Percentiles rank a stretch among this genome's conserved stretches.
phyloP scores from a whole-genome alignment of 2,329 filamentous ascomycete species.

The Zymoseptoria tritici region DNA sequence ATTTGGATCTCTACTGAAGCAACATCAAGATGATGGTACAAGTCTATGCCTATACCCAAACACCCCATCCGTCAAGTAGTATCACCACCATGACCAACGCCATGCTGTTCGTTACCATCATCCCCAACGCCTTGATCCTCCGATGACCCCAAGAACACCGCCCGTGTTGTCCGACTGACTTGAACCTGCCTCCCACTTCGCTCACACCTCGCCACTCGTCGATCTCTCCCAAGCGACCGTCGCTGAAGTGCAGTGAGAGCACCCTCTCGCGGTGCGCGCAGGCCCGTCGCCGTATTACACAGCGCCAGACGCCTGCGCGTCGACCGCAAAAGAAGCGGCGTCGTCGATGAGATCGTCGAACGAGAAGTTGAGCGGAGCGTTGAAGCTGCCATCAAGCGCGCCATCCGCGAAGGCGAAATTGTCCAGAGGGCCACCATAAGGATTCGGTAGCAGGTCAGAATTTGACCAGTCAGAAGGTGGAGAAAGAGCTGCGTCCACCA shows the following conservation, averaged over 20 bases:
- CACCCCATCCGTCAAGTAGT: background rate
- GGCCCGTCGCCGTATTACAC: constrained; percentile 41
- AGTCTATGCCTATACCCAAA: background rate
- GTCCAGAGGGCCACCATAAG: constrained; percentile 29
- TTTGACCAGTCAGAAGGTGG: constrained; percentile 25
- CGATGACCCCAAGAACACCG: no score
- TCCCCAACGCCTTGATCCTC: constrained; percentile 8
- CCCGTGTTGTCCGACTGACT: background rate
- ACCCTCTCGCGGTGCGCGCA: constrained; percentile 33
- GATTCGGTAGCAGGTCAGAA: constrained; percentile 28
- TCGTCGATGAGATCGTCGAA: constrained; percentile 35
- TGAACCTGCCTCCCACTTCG: constrained; percentile 1
- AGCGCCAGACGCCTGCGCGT: constrained; percentile 38
- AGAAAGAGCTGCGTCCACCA: constrained; percentile 26
- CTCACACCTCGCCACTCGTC: constrained; percentile 1
- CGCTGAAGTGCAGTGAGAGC: constrained; percentile 21
- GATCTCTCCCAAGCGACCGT: constrained; percentile 10
- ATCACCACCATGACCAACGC: background rate
- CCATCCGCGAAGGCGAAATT: constrained; percentile 31
- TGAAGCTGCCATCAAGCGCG: constrained; percentile 28
- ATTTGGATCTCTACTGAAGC: no score
- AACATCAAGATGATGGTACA: background rate
- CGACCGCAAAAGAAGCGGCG: constrained; percentile 36
- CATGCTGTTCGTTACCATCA: no score
- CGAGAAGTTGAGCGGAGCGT: constrained; percentile 27